Percentiles rank a stretch among this genome's conserved stretches.
Conservation (phyloP, 2,329 filamentous ascomycete species). For the Calcarisporium arbuscula region DNA sequence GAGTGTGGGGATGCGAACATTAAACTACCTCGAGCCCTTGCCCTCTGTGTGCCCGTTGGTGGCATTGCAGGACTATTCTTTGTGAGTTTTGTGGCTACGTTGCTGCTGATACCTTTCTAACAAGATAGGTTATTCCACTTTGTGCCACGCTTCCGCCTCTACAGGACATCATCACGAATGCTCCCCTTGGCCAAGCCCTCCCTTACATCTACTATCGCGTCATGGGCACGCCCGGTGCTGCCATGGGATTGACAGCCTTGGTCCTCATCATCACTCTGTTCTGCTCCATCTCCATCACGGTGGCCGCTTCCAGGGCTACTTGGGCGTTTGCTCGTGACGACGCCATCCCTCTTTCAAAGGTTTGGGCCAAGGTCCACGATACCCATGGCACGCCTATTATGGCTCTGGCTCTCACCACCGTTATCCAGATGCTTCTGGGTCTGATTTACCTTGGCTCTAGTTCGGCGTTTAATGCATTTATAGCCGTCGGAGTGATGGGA, state of each 20-base stretch:
- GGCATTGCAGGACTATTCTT: slow-evolving; percentile 42
- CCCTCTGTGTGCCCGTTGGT: slow-evolving; percentile 45
- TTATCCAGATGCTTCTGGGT: slow-evolving; percentile 47
- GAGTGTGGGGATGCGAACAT: slow-evolving; percentile 47
- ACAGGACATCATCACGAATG: slow-evolving; percentile 35
- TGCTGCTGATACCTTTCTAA: too few relatives aligned
- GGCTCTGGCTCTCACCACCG: slow-evolving; percentile 51
- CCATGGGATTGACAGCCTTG: slow-evolving; percentile 44
- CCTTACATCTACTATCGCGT: slow-evolving; percentile 47
- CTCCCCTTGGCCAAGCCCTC: slow-evolving; percentile 46
- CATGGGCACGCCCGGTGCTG: slow-evolving; percentile 43
- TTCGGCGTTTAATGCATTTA: slow-evolving; percentile 4
- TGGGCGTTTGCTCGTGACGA: slow-evolving; percentile 56
- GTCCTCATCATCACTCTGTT: slow-evolving; percentile 51
- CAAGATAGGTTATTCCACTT: too few relatives aligned
- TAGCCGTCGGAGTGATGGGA: slow-evolving; percentile 48
- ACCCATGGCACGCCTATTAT: slow-evolving; percentile 48
- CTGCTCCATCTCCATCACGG: slow-evolving; percentile 54
- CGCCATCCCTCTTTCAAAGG: slow-evolving; percentile 43
- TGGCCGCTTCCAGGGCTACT: slow-evolving; percentile 51
- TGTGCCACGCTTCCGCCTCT: slow-evolving; percentile 32
- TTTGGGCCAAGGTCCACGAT: slow-evolving; percentile 46
- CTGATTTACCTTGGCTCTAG: slow-evolving; percentile 53
- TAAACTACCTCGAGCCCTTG: slow-evolving; percentile 46
- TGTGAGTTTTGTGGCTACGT: too few relatives aligned